Conservation (phyloP, 768 basidiomycete genomes). For the Kwoniella sp. region DNA sequence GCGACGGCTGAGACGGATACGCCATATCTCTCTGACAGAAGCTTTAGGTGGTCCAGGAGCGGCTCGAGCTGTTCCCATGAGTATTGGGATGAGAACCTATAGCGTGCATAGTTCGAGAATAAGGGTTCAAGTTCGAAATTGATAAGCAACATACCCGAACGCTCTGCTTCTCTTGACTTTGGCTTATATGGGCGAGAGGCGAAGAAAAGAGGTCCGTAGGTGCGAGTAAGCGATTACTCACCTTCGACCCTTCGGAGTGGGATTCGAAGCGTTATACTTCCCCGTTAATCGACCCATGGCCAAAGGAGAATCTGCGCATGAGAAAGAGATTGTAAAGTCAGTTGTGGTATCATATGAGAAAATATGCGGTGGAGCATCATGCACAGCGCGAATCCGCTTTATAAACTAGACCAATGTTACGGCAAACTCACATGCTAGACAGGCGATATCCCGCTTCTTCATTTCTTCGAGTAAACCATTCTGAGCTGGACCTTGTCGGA, state of each 20-base stretch:
- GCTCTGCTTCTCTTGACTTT: too few species aligned
- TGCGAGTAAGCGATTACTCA: slow-evolving; percentile 18
- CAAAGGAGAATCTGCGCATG: slow-evolving; percentile 50
- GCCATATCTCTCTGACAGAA: slow-evolving; percentile 45
- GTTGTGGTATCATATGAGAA: too few species aligned
- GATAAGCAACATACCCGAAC: too few species aligned
- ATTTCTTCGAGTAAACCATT: slow-evolving; percentile 51
- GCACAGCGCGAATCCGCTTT: too few species aligned
- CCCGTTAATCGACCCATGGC: slow-evolving; percentile 55
- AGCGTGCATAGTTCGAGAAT: too few species aligned
- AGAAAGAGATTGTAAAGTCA: not conserved
- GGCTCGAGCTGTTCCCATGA: slow-evolving; percentile 53
- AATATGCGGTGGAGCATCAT: too few species aligned
- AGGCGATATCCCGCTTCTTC: slow-evolving; percentile 50
- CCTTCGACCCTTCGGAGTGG: slow-evolving; percentile 44
- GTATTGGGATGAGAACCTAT: slow-evolving; percentile 28
- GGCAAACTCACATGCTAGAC: slow-evolving; percentile 54
- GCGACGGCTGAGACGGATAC: slow-evolving; percentile 53
- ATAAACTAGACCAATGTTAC: too few species aligned
- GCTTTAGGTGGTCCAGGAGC: slow-evolving; percentile 43
- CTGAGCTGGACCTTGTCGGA: slow-evolving; percentile 47
- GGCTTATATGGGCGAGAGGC: too few species aligned
- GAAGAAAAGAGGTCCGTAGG: too few species aligned
- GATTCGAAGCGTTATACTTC: slow-evolving; percentile 52
- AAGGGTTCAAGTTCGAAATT: not conserved